phyloP scores from a whole-genome alignment of 225 moss, liverwort and hornwort genomes.

The Marchantia paleacea region DNA sequence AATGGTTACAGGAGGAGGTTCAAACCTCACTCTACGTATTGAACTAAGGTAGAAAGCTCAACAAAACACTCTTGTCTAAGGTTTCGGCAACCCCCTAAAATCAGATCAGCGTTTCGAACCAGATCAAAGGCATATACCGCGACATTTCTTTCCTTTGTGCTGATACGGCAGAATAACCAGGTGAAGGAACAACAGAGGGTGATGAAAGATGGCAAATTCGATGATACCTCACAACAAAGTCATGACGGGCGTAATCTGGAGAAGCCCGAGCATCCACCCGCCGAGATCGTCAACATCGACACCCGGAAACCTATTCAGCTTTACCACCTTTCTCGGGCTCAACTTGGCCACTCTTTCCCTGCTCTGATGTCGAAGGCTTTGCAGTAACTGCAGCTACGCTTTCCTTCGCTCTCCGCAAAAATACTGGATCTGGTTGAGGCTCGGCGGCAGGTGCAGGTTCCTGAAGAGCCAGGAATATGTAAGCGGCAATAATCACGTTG shows the following conservation, averaged over 20 bases:
- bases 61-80: too few relatives aligned
- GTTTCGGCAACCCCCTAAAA: too few relatives aligned
- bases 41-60: too few relatives aligned
- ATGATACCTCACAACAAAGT: background rate
- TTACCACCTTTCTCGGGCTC: constrained; percentile 6
- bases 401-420: constrained; percentile 38
- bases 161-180: background rate
- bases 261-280: background rate
- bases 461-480: constrained; percentile 59
- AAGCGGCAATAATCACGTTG: constrained; percentile 63
- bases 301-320: background rate
- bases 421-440: constrained; percentile 67
- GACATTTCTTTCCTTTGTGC: background rate
- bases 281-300: background rate
- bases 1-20: too few relatives aligned
- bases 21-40: too few relatives aligned
- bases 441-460: constrained; percentile 48
- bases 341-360: background rate
- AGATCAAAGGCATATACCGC: background rate
- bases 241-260: background rate
- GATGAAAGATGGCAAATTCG: background rate
- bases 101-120: background rate
- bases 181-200: background rate
- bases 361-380: constrained; percentile 3
- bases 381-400: constrained; percentile 16